Conservation (phyloP, 1,139 yeast species). For the Oligophagozyma castellii region DNA sequence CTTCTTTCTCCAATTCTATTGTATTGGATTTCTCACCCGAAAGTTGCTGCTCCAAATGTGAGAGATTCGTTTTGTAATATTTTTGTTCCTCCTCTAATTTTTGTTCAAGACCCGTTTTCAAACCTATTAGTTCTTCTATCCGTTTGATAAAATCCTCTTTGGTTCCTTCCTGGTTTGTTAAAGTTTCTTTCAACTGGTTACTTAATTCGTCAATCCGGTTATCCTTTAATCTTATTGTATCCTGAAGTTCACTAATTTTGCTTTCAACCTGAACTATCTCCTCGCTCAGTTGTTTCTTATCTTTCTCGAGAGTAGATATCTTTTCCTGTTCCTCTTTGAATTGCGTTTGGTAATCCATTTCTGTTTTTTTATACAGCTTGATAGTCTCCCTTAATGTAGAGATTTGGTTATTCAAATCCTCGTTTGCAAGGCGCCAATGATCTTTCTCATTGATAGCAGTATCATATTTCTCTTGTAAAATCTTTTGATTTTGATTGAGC, state of each 20-base stretch:
- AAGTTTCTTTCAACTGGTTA: constrained; percentile 1
- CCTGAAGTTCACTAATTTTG: not conserved
- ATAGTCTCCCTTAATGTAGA: not conserved
- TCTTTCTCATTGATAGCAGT: constrained; percentile 9
- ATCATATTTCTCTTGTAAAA: constrained; percentile 22
- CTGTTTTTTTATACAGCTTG: no score
- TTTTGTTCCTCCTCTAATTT: not conserved
- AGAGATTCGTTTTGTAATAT: constrained; percentile 3
- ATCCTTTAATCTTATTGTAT: not conserved
- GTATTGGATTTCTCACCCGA: constrained; percentile 2
- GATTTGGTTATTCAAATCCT: not conserved
- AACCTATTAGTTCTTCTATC: constrained; percentile 1
- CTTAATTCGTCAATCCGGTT: not conserved
- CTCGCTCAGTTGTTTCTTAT: constrained; percentile 2
- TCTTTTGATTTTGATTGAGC: constrained; percentile 20
- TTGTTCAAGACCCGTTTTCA: constrained; percentile 1
- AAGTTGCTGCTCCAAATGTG: constrained; percentile 10
- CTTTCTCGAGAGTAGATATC: constrained; percentile 1
- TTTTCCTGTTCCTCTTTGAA: constrained; percentile 4
- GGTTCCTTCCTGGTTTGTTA: constrained; percentile 1
- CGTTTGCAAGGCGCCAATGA: no score
- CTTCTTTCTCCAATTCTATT: constrained; percentile 3
- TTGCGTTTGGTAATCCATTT: not conserved
- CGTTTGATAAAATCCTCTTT: constrained; percentile 1
- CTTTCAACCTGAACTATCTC: not conserved